A percentile compares a stretch with the other conserved stretches of the same genome.
Conservation (phyloP, 177 flowering plant genomes). For the Vitis hybrid region DNA sequence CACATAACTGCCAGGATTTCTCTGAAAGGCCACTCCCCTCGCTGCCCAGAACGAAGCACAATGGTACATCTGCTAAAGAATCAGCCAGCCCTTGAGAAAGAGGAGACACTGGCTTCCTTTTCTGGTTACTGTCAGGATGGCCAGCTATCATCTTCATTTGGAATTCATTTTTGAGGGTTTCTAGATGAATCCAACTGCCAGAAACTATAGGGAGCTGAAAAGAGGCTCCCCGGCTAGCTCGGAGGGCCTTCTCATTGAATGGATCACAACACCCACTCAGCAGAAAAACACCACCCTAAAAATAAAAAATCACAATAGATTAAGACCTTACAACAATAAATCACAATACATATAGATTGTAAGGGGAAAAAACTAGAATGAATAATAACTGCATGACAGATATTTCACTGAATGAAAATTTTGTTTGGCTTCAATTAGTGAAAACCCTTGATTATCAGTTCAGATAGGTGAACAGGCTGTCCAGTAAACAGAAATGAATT, state of each 20-base stretch:
- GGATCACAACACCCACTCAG: conserved; percentile 98
- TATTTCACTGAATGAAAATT: too few species aligned
- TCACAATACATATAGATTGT: background rate
- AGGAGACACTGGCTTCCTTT: conserved; percentile 21
- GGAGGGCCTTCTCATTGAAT: conserved; percentile 82
- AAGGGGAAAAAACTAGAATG: too few species aligned
- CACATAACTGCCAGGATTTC: conserved; percentile 47
- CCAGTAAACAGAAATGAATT: too few species aligned
- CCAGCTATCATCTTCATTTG: conserved; percentile 77
- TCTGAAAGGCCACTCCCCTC: conserved; percentile 85
- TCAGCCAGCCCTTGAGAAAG: conserved; percentile 47
- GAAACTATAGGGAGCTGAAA: conserved; percentile 86
- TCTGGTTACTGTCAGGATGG: conserved; percentile 43
- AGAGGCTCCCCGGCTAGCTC: conserved; percentile 86
- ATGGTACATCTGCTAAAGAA: conserved; percentile 42
- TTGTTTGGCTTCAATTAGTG: too few species aligned
- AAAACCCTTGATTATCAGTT: too few species aligned
- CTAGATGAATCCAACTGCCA: conserved; percentile 70
- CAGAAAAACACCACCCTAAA: conserved; percentile 71
- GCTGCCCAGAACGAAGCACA: conserved; percentile 80
- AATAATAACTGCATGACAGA: too few species aligned
- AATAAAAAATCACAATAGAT: background rate
- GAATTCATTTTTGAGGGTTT: conserved; percentile 39
- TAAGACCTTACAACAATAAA: background rate
- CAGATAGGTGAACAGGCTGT: too few species aligned